Evolutionary conservation across 352 stramenopile species (phyloP).

Genomic region (Phytophthora constricta): DNA sequence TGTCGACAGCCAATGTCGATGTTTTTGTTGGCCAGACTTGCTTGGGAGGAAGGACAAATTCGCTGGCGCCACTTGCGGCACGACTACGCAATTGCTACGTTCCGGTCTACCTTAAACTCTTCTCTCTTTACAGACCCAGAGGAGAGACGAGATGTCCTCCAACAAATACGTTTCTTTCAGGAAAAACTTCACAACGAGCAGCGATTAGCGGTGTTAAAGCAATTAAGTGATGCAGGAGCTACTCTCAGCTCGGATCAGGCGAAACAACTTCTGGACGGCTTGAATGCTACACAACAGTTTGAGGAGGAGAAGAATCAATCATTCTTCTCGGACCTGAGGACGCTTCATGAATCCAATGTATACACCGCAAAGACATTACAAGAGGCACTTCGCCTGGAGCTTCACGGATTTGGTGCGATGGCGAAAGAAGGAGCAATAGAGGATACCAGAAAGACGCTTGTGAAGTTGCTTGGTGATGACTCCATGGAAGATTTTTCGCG

Average conservation of each 20-base stretch:
- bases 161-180: slow-evolving; percentile 62
- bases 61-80: slow-evolving; percentile 84
- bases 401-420: slow-evolving; percentile 74
- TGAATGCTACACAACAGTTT: slow-evolving; percentile 58
- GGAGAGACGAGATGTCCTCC: slow-evolving; percentile 61
- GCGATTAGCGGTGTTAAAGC: slow-evolving; percentile 52
- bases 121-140: slow-evolving; percentile 74
- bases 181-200: slow-evolving; percentile 53
- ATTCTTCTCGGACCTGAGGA: slow-evolving; percentile 64
- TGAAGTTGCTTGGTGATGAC: slow-evolving; percentile 44
- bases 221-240: slow-evolving; percentile 49
- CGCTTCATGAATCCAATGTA: slow-evolving; percentile 48
- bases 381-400: slow-evolving; percentile 58
- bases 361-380: slow-evolving; percentile 40
- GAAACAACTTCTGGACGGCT: slow-evolving; percentile 43
- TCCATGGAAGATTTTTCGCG: slow-evolving; percentile 85
- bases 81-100: slow-evolving; percentile 67
- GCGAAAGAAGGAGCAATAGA: slow-evolving; percentile 59
- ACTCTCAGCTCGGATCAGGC: slow-evolving; percentile 53
- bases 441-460: slow-evolving; percentile 37
- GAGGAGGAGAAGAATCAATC: slow-evolving; percentile 72
- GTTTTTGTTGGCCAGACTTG: slow-evolving; percentile 56
- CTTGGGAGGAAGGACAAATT: slow-evolving; percentile 68
- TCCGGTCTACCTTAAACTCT: slow-evolving; percentile 66
- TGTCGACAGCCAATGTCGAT: slow-evolving; percentile 75